These are phyloP conservation scores for Ricinus communis DNA, from an alignment of 345 rosid genomes.

Conservation along the genomic window DNA sequence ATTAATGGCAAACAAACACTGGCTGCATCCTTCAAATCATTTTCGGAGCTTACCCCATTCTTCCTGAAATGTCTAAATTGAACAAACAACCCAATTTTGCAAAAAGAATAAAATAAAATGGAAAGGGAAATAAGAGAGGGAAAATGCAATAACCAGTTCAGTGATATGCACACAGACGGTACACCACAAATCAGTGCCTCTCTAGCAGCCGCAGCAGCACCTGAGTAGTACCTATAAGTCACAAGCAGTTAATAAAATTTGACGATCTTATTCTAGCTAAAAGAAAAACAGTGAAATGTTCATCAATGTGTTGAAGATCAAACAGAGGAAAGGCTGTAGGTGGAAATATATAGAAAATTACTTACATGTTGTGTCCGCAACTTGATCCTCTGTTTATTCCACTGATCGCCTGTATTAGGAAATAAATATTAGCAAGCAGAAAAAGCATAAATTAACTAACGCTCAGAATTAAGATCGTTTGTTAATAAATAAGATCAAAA, in stretches of 20 bases:
- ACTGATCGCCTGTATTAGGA: constrained; percentile 17
- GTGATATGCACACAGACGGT: constrained; percentile 22
- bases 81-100: background rate
- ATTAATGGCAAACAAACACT: constrained; percentile 18
- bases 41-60: constrained; percentile 16
- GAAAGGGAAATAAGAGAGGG: background rate
- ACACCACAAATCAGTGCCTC: constrained; percentile 25
- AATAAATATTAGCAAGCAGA: background rate
- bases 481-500: background rate
- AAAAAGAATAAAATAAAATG: background rate
- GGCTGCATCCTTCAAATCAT: constrained; percentile 23
- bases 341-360: background rate
- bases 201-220: constrained; percentile 24
- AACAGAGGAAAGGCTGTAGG: background rate
- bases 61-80: constrained; percentile 11
- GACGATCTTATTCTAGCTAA: no score
- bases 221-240: constrained; percentile 17
- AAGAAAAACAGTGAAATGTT: no score
- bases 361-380: constrained; percentile 22
- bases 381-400: constrained; percentile 26
- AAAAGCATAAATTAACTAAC: background rate
- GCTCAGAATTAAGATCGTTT: background rate
- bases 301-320: no score
- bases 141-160: constrained; percentile 16
- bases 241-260: no score